Conservation (phyloP, 2,329 filamentous ascomycete species). For the Corynespora cassiicola region DNA sequence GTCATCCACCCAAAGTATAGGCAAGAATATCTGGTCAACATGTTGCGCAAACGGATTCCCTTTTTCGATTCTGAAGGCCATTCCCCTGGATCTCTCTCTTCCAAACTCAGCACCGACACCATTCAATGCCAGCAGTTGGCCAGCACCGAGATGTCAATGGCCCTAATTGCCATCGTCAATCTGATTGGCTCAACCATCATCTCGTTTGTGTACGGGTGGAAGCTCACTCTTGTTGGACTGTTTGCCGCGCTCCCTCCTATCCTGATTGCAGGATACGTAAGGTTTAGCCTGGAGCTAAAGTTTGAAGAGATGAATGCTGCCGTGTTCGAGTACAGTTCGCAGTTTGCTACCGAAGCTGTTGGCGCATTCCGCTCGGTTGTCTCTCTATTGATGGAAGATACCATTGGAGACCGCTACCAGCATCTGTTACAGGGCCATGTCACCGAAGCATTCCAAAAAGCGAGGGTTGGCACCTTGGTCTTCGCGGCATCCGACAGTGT, state of each 20-base stretch:
- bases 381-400: slow-evolving; percentile 72
- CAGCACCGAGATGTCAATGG: slow-evolving; percentile 64
- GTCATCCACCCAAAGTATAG: slow-evolving; percentile 62
- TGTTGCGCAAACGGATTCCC: slow-evolving; percentile 65
- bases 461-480: slow-evolving; percentile 67
- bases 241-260: slow-evolving; percentile 64
- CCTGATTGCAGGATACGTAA: slow-evolving; percentile 56
- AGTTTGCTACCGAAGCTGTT: slow-evolving; percentile 77
- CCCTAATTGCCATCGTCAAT: slow-evolving; percentile 70
- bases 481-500: slow-evolving; percentile 75
- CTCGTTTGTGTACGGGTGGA: slow-evolving; percentile 78
- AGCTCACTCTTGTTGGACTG: slow-evolving; percentile 71
- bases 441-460: slow-evolving; percentile 64
- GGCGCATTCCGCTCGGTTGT: slow-evolving; percentile 76
- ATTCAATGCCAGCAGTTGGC: slow-evolving; percentile 68
- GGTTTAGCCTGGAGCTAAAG: slow-evolving; percentile 65
- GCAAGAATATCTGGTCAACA: slow-evolving; percentile 66
- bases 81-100: slow-evolving; percentile 66
- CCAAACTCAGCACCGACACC: slow-evolving; percentile 63
- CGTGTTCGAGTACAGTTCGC: slow-evolving; percentile 74
- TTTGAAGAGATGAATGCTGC: slow-evolving; percentile 73
- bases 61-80: slow-evolving; percentile 69
- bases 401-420: slow-evolving; percentile 68
- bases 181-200: slow-evolving; percentile 70
- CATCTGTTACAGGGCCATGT: slow-evolving; percentile 66